Conservation (phyloP, 2,329 filamentous ascomycete genomes). For the Calonectria pseudoturangicola region DNA sequence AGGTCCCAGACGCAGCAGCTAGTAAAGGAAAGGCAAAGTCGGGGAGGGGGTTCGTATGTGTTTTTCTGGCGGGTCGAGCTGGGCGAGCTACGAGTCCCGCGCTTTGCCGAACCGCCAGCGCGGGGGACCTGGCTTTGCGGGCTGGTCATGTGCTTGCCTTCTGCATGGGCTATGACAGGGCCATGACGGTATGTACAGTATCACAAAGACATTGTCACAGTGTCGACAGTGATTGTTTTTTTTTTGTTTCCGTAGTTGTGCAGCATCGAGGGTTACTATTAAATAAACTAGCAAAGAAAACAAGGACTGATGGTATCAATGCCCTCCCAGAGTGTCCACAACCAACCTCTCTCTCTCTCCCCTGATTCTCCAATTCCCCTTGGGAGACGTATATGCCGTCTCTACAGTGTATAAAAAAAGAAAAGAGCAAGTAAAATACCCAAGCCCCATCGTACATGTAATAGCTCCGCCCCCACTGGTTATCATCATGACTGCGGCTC, state of each 20-base stretch:
- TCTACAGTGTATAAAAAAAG: slow-evolving; percentile 24
- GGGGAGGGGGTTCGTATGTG: background rate
- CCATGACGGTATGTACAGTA: slow-evolving; percentile 11
- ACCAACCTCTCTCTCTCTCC: background rate
- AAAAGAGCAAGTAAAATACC: background rate
- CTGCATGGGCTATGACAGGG: slow-evolving; percentile 23
- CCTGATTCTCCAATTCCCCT: background rate
- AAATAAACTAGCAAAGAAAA: slow-evolving; percentile 4
- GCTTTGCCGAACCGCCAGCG: slow-evolving; percentile 50
- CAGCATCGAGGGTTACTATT: background rate
- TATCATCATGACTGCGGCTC: slow-evolving; percentile 22
- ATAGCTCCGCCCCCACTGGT: slow-evolving; percentile 22
- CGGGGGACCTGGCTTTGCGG: slow-evolving; percentile 40
- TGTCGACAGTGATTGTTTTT: background rate
- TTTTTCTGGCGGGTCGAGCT: slow-evolving; percentile 33
- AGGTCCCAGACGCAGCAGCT: slow-evolving; percentile 4
- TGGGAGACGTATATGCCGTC: slow-evolving; percentile 24
- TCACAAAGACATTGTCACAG: slow-evolving; percentile 6
- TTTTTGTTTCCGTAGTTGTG: too few relatives aligned
- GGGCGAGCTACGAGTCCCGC: slow-evolving; percentile 40
- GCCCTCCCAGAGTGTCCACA: slow-evolving; percentile 1
- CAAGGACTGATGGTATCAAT: slow-evolving; percentile 24
- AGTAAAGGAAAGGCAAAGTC: slow-evolving; percentile 21
- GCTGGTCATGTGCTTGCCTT: slow-evolving; percentile 48
- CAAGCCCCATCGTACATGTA: slow-evolving; percentile 26